Evolutionary conservation across 495 filamentous ascomycete genomes (phyloP).

Genomic region (Aspergillus kassunensis): DNA sequence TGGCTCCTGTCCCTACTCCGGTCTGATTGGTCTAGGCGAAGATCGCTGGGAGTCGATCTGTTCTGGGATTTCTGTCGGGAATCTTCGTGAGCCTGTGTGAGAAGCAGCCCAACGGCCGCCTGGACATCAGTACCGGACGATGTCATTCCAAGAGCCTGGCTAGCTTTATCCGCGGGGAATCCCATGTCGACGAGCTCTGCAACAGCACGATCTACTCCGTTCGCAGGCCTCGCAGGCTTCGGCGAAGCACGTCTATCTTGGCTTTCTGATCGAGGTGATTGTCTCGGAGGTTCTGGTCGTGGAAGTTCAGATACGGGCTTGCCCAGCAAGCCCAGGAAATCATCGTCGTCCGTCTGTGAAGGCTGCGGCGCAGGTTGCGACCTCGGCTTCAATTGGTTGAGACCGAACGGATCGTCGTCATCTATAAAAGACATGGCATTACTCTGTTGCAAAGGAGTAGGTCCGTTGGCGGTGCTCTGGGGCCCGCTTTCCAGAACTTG

Average conservation of each 20-base stretch:
- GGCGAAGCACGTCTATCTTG: conserved; percentile 39
- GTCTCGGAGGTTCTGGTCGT: conserved; percentile 30
- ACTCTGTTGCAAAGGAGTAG: conserved; percentile 17
- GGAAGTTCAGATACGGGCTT: conserved; percentile 81
- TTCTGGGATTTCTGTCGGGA: conserved; percentile 54
- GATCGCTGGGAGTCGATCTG: conserved; percentile 28
- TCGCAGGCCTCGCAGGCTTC: conserved; percentile 37
- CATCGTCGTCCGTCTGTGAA: conserved; percentile 59
- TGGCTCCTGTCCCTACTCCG: conserved; percentile 37
- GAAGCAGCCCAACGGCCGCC: conserved; percentile 80
- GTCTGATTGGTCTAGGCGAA: conserved; percentile 27
- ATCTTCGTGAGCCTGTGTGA: conserved; percentile 85
- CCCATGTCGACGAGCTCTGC: conserved; percentile 95
- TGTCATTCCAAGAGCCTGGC: conserved; percentile 71
- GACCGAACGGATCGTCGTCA: conserved; percentile 90
- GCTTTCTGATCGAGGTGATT: conserved; percentile 39
- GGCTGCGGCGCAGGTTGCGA: conserved; percentile 28
- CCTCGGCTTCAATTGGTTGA: conserved; percentile 57
- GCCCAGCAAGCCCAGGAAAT: conserved; percentile 81
- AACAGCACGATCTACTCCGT: conserved; percentile 74
- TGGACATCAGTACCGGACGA: conserved; percentile 77
- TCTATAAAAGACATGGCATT: conserved; percentile 22
- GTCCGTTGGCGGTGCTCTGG: conserved; percentile 19
- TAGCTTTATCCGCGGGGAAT: conserved; percentile 77
- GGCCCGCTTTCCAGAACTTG: conserved; percentile 18